Evolutionary conservation across 2,329 filamentous ascomycete species (phyloP).

Genomic region (Metarhizium album): DNA sequence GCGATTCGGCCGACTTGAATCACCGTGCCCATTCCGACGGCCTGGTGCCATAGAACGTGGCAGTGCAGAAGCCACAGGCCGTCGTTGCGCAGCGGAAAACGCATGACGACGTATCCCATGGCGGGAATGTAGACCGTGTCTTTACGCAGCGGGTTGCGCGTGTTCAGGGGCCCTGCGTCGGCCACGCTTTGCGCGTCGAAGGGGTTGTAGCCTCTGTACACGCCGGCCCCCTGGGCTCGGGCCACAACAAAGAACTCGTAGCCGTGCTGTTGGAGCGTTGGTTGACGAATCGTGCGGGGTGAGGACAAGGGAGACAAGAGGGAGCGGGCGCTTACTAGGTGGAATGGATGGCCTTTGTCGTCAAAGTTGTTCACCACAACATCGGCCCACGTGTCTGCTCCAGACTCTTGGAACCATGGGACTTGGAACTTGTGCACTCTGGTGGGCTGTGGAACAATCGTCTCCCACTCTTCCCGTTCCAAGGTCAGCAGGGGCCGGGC

Average conservation of each 20-base stretch:
- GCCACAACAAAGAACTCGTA: slow-evolving; percentile 10
- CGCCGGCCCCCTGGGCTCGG: slow-evolving; percentile 2
- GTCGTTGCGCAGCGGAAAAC: slow-evolving; percentile 22
- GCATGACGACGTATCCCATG: slow-evolving; percentile 23
- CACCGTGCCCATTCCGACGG: slow-evolving; percentile 19
- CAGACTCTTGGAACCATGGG: slow-evolving; percentile 9
- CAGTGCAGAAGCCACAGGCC: slow-evolving; percentile 27
- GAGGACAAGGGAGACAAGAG: too few relatives aligned
- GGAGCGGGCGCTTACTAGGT: slow-evolving; percentile 32
- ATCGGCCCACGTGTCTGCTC: slow-evolving; percentile 29
- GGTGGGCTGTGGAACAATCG: slow-evolving; percentile 9
- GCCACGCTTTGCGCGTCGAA: slow-evolving; percentile 4
- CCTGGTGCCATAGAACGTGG: slow-evolving; percentile 23
- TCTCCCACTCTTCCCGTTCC: slow-evolving; percentile 7
- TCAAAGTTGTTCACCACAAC: slow-evolving; percentile 39
- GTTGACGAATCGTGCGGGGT: not conserved
- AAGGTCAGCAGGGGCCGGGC: slow-evolving; percentile 10
- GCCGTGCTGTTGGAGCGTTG: slow-evolving; percentile 9
- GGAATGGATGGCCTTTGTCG: slow-evolving; percentile 38
- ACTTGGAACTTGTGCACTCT: slow-evolving; percentile 8
- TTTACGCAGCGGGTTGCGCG: slow-evolving; percentile 18
- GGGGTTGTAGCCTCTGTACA: slow-evolving; percentile 10
- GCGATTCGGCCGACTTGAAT: slow-evolving; percentile 8
- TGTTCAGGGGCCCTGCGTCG: slow-evolving; percentile 3
- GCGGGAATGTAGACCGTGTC: slow-evolving; percentile 21